Evolutionary conservation across 176 grass and related monocot genomes (phyloP).

Genomic region (Raddia distichophylla): DNA sequence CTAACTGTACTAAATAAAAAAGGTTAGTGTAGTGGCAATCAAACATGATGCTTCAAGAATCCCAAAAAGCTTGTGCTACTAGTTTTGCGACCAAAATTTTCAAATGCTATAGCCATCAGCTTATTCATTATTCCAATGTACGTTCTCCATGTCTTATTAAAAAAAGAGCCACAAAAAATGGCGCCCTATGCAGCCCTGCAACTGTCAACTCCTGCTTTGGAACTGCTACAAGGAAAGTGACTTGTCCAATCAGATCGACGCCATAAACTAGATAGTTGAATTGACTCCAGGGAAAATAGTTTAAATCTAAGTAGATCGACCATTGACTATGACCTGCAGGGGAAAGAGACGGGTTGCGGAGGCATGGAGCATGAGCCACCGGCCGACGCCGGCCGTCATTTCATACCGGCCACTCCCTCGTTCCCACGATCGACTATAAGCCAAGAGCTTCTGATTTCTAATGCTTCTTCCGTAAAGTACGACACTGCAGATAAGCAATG

Average conservation of each 20-base stretch:
- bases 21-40: no score
- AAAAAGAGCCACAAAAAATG: neutral
- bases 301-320: neutral
- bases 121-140: neutral
- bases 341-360: neutral
- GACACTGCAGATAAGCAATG: neutral
- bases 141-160: neutral
- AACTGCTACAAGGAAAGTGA: conserved; percentile 16
- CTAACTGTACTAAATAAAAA: no score
- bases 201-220: neutral
- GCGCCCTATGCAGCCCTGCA: neutral
- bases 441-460: neutral
- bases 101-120: neutral
- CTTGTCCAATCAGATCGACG: neutral
- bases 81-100: no score
- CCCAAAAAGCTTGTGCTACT: no score
- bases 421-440: conserved; percentile 24
- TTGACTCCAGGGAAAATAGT: neutral
- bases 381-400: conserved; percentile 34
- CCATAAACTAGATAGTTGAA: neutral
- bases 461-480: neutral
- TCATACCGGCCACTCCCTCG: conserved; percentile 33
- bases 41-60: no score
- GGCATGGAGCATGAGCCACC: conserved; percentile 16
- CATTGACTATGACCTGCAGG: neutral